phyloP scores from a whole-genome alignment of 768 basidiomycete species.

The Rhizopogon vulgaris region DNA sequence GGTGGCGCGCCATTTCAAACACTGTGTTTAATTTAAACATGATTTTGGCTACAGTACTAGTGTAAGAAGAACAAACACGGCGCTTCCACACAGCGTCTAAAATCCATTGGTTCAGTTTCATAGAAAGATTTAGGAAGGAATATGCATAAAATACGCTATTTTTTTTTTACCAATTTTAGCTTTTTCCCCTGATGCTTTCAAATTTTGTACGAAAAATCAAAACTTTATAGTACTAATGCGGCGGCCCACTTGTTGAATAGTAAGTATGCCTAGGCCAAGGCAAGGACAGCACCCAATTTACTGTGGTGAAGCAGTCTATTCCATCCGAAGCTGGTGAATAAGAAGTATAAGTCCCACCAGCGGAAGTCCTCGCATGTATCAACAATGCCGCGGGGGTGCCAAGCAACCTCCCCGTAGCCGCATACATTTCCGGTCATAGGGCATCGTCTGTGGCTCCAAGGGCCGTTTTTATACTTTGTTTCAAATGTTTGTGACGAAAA shows the following conservation, averaged over 20 bases:
- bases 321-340: not conserved
- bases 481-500: too few species aligned
- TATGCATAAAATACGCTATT: not conserved
- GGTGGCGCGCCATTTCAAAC: too few species aligned
- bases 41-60: too few species aligned
- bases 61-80: too few species aligned
- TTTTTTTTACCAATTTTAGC: not conserved
- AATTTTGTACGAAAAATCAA: too few species aligned
- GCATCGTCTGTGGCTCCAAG: not conserved
- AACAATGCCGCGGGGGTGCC: not conserved
- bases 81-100: too few species aligned
- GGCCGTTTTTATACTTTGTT: not conserved
- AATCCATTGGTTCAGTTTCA: not conserved
- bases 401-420: not conserved
- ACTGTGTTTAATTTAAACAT: too few species aligned
- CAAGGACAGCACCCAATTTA: too few species aligned
- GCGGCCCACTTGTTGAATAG: too few species aligned
- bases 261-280: too few species aligned
- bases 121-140: not conserved
- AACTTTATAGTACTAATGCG: too few species aligned
- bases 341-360: slow-evolving; percentile 12
- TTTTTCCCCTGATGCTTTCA: too few species aligned
- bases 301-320: not conserved
- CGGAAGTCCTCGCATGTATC: not conserved
- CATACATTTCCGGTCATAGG: not conserved